Evolutionary conservation across 129 eudicot genomes (phyloP).

Genomic region (Silybum marianum): DNA sequence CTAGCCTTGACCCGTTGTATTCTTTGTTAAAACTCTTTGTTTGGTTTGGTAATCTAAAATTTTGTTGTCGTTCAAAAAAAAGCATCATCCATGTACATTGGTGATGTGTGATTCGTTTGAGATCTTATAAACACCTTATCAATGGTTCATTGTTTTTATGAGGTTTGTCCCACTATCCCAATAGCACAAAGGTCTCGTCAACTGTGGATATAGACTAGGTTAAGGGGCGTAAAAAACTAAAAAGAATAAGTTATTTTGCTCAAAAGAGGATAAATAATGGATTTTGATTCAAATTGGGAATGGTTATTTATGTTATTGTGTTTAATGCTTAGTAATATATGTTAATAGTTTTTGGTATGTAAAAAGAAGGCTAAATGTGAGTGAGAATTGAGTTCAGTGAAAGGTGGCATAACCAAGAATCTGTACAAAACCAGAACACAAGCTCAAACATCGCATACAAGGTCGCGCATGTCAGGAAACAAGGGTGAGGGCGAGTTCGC

Average conservation of each 20-base stretch:
- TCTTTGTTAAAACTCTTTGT: no score
- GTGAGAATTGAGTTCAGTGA: not conserved
- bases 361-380: not conserved
- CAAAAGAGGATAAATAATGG: not conserved
- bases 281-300: not conserved
- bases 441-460: not conserved
- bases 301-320: not conserved
- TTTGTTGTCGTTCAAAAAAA: no score
- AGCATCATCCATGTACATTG: not conserved
- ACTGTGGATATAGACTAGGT: not conserved
- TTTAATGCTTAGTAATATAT: not conserved
- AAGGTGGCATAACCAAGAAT: not conserved
- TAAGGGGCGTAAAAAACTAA: not conserved
- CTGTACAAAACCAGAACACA: not conserved
- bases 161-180: not conserved
- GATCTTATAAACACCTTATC: not conserved
- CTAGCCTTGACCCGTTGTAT: no score
- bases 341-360: not conserved
- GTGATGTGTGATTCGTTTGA: not conserved
- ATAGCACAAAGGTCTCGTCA: not conserved
- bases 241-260: not conserved
- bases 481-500: not conserved
- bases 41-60: no score
- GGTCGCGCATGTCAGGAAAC: not conserved
- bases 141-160: not conserved